Base-by-base conservation (phyloP, 768 basidiomycete species). In the Mycena pura region DNA sequence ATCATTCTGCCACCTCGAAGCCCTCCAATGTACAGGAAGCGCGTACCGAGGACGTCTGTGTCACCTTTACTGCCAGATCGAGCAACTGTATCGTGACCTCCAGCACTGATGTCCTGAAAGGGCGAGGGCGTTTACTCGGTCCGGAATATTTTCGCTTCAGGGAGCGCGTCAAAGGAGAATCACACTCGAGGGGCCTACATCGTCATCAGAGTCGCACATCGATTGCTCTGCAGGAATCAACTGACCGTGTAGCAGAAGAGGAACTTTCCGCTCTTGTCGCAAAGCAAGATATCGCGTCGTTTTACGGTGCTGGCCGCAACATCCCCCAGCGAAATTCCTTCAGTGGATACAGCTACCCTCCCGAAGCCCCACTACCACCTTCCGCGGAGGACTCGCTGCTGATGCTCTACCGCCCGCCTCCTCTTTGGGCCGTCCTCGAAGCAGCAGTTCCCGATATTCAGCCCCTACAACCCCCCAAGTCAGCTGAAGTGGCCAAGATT, bases 321-420 rank as follows among this genome's bases (percentile, higher is more conserved):
- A 32, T 57, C 14, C 32, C 24, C 14, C 39, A 49, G 13, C 60
- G 39, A 39, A 25, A 39, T 27, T 3, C 53, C 51, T 38, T 53
- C 15, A 60, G 39, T 39, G 46, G 50, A 39, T 56, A 68, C 64
- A 28, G 22, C 38, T 62, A 51, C 45, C 60, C 57, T 27, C 22
- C 24, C 11, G 47, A 51, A 31, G 11, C 60, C 14, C 27, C 41
- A 15, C n/a, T 39, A 25, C 62, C 58, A 31, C 64, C 65, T 19
- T 72, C 68, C 36, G 45, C 47, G 22, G 59, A 67, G 8, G 74
- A 77, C 49, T 51, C 62, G 9, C 53, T 54, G 28, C 69, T 78
- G 24, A 75, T 74, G 68, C 74, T 80, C 17, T 78, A 72, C 62
- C 77, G 79, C 15, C 57, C 62, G 6, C 79, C 79, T 8, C 79